Evolutionary conservation across 139 green algal genomes (phyloP), one percentile per base, ranked within the genome.

Genomic region (Trebouxia sp.): DNA sequence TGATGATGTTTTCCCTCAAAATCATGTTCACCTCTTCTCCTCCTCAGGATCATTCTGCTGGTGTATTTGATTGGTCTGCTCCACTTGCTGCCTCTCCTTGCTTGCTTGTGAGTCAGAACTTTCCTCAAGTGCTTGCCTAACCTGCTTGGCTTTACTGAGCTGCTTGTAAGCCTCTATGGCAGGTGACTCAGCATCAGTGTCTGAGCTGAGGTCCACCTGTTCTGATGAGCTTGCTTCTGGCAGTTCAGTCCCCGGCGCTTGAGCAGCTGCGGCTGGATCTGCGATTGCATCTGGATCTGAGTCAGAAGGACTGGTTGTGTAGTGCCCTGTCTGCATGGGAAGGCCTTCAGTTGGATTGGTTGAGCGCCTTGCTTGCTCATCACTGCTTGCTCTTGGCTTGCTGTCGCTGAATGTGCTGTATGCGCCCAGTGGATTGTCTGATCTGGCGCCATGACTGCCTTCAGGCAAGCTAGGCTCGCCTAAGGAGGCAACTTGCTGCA

Each of bases 261-360:
- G 62, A 0, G 28, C 62, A 43, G 32, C 26, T 5, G 42, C 43
- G 32, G 32, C 37, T 22, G 37, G 62, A 35, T 72, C 32, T 41
- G 37, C 62, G 43, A 14, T 17, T 45, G 32, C 28, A 39, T 8
- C 28, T 3, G 58, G 15, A 28, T 72, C 28, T 42, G 3, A 10
- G 15, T 37, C 3, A 72, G 35, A 28, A 11, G 32, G 14, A 45
- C 28, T 5, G 5, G 32, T 35, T 24, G 56, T 7, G 43, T 72
- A 72, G 62, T 72, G 62, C 28, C 62, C 62, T 45, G 62, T 72
- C 32, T 45, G 62, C 62, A 72, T 72, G 26, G 62, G 62, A 6
- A 72, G 62, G 14, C 62, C 62, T 26, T 32, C 62, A 30, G 62
- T 72, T 45, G 62, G 35, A 5, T 70, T 43, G 32, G 26, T 38